A percentile compares a stretch with the other conserved stretches of the same genome.
These are phyloP conservation scores for Tylopilus sp. DNA, from an alignment of 768 basidiomycete species.

Conservation along the genomic window DNA sequence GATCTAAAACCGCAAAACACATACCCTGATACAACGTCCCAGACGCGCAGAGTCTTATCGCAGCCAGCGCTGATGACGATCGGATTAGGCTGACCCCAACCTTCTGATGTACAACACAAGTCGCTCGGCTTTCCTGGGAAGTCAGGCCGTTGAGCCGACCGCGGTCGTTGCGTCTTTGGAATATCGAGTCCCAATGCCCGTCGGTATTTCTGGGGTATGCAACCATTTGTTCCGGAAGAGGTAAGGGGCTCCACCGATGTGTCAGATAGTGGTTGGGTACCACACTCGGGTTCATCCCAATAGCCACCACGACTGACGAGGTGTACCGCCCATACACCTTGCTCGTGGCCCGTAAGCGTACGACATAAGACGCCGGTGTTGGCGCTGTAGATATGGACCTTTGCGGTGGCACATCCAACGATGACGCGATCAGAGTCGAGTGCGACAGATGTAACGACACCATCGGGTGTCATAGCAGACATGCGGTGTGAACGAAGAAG, in stretches of 20 bases:
- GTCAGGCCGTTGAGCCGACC: conserved; percentile 14
- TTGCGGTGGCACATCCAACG: conserved; percentile 81
- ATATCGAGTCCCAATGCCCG: conserved; percentile 48
- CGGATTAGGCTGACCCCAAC: conserved; percentile 85
- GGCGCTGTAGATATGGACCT: conserved; percentile 83
- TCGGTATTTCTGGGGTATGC: conserved; percentile 36
- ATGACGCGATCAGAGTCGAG: conserved; percentile 83
- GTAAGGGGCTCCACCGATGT: background rate
- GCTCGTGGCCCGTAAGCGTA: conserved; percentile 79
- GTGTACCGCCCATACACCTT: conserved; percentile 91
- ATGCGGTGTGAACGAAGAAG: conserved; percentile 65
- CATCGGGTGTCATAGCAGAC: conserved; percentile 37
- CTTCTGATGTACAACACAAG: conserved; percentile 65
- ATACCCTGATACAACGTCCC: conserved; percentile 86
- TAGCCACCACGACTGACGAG: conserved; percentile 68
- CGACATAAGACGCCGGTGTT: conserved; percentile 70
- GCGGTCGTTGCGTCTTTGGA: conserved; percentile 20
- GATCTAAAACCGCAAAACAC: conserved; percentile 16
- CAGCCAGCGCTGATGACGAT: conserved; percentile 91
- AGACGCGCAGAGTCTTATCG: conserved; percentile 87
- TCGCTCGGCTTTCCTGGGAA: conserved; percentile 42
- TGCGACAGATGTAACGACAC: conserved; percentile 84
- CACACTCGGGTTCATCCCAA: conserved; percentile 25
- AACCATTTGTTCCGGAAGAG: conserved; percentile 19
- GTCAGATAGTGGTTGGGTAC: conserved; percentile 7